These are phyloP conservation scores for Prunus davidiana DNA, from an alignment of 306 rosid genomes.

Conservation along the genomic window DNA sequence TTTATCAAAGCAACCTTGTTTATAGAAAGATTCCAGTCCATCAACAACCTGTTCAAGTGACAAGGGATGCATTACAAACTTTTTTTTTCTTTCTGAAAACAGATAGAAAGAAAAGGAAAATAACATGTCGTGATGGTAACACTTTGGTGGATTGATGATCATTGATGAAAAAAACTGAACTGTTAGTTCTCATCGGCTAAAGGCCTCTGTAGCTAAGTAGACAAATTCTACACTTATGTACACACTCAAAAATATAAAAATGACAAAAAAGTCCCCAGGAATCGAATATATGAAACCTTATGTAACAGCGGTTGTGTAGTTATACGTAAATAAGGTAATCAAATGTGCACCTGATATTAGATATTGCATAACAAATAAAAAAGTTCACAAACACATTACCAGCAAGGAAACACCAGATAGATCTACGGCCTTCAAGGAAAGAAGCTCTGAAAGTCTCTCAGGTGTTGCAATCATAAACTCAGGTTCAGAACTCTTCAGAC, in stretches of 20 bases:
- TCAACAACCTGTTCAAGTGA: slow-evolving; percentile 63
- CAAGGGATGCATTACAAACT: slow-evolving; percentile 12
- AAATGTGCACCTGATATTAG: not conserved
- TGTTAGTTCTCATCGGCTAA: not conserved
- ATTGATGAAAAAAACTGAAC: not conserved
- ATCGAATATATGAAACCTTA: not conserved
- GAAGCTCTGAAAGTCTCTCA: slow-evolving; percentile 90
- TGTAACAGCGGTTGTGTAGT: not conserved
- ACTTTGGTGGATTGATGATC: not conserved
- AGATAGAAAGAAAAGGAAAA: not conserved
- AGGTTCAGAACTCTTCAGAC: slow-evolving; percentile 85
- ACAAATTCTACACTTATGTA: not conserved
- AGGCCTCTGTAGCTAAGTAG: not conserved
- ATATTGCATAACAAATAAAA: slow-evolving; percentile 3
- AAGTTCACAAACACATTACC: slow-evolving; percentile 39
- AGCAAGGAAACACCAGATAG: slow-evolving; percentile 76
- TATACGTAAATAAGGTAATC: not conserved
- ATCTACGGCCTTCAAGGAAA: slow-evolving; percentile 75
- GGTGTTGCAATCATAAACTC: slow-evolving; percentile 93
- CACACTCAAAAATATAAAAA: not conserved
- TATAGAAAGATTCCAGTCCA: slow-evolving; percentile 51
- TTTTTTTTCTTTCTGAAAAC: not conserved
- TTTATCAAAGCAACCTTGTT: slow-evolving; percentile 45
- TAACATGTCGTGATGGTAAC: no score
- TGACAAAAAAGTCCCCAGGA: not conserved